Evolutionary conservation across 2,329 filamentous ascomycete species (phyloP), one percentile per base, ranked within the genome.

Genomic region (Aspergillus brasiliensis): DNA sequence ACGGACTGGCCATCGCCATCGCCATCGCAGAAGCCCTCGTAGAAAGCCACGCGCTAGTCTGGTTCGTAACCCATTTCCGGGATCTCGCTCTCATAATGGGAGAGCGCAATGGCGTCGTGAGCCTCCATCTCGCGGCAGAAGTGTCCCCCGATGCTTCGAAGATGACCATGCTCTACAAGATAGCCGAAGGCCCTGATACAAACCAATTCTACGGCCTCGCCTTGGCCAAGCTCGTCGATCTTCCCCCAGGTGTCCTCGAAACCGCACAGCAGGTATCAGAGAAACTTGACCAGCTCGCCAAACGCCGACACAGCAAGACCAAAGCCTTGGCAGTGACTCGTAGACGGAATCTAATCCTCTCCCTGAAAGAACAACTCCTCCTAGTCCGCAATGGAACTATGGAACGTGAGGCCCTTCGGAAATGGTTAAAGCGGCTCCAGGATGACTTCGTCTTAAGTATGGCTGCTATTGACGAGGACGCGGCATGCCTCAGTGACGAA

Each of bases 41-140:
- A 4, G 85, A 92, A 60, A 95, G 87, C 66, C 84, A 86, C 61
- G 88, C 92, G 0, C 82, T 91, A 0, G 87, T 97, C 0, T 97
- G 92, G 88, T 99, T 99, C 75, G 92, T 90, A 1, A 98, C 95
- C 0, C 96, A 99, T 71, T 99, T 97, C 71, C 82, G 86, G 37
- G 91, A 97, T 62, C 81, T 99, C 2, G 89, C 92, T 0, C 84
- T 83, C 2, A 91, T 94, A 37, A 82, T 97, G 61, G 82, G 84
- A 1, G 88, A 92, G 64, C 85, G 91, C 10, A 86, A 85, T 15
- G 92, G 92, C 0, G 92, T 97, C 0, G 81, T 93, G 23, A 96
- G 91, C 65, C 80, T 96, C 2, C 92, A 97, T 70, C 83, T 98
- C 2, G 84, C 86, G 0, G 90, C 93, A 0, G 84, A 92, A 44